Base-by-base conservation (phyloP, 352 stramenopile genomes). In the Pythium aquatile region DNA sequence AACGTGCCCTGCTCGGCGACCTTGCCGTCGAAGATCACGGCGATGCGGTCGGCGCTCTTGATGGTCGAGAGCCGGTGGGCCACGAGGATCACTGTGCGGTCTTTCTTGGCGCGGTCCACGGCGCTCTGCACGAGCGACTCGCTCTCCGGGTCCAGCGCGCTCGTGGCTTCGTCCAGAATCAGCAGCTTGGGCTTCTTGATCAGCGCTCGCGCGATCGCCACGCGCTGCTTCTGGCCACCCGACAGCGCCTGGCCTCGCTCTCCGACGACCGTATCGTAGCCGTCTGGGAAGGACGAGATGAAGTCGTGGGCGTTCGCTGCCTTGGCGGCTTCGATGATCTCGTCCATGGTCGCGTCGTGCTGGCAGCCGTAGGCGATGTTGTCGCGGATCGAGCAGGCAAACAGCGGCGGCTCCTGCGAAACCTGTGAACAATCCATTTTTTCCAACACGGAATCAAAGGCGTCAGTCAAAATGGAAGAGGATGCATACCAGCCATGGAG, bases 51-150 rank as follows among this genome's bases (percentile, higher is more conserved):
- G 5, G 89, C 88, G 51, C 88, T 90, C 73, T 93, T 88, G 72
- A 98, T 97, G 16, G 94, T 98, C 48, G 89, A 91, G 33, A 99
- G 70, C 29, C 98, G 85, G 72, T 99, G 98, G 14, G 98, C 97
- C 68, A 99, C 98, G 16, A 99, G 80, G 44, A 99, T 78, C 37
- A 97, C 92, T 0, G 97, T 99, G n/a, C 96, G 83, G 47, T 90
- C 82, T 44, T 79, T 74, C 66, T 95, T 92, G 67, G 83, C 76
- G 47, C 81, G 78, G 68, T 89, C 71, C 10, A 94, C 74, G 6
- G 86, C 83, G n/a, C 87, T 83, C 63, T 94, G 85, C 47, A 94
- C 85, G 16, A 91, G 72, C 52, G 74, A 75, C 54, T 94, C 85
- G 65, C 83, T 93, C 49, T 90, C 82, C 0, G 79, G 79, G 58